These are phyloP conservation scores for Reutealis trisperma DNA, from an alignment of 345 rosid genomes.

Conservation along the genomic window DNA sequence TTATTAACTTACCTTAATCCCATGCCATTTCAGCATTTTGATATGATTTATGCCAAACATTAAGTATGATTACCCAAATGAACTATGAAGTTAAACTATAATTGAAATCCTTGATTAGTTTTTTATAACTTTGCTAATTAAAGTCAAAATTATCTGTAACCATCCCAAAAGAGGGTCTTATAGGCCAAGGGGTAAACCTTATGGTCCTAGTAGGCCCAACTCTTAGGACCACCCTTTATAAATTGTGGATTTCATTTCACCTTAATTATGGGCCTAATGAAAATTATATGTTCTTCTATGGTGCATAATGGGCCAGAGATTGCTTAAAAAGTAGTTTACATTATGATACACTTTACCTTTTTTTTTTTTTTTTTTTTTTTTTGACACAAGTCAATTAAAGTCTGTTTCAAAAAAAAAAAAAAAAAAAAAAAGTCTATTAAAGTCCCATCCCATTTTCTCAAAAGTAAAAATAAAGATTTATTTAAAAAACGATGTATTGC, in stretches of 20 bases:
- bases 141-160: not conserved
- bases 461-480: no score
- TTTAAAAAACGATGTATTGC: no score
- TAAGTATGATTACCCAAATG: not conserved
- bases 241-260: not conserved
- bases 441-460: no score
- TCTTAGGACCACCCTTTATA: no score
- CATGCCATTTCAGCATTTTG: not conserved
- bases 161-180: not conserved
- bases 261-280: not conserved
- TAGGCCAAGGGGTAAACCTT: not conserved
- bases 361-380: no score
- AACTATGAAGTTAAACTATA: not conserved
- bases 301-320: not conserved
- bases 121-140: not conserved
- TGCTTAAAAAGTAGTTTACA: not conserved
- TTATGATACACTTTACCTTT: not conserved
- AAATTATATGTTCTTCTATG: no score
- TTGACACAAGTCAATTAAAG: no score
- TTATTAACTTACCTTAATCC: not conserved
- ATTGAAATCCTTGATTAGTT: not conserved
- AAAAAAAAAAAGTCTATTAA: no score
- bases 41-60: not conserved
- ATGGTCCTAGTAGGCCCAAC: no score
- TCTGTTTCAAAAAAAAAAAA: no score